A percentile compares a stretch with the other conserved stretches of the same genome.
Evolutionary conservation across 2,329 filamentous ascomycete species (phyloP).

Genomic region (Aspergillus jensenii): DNA sequence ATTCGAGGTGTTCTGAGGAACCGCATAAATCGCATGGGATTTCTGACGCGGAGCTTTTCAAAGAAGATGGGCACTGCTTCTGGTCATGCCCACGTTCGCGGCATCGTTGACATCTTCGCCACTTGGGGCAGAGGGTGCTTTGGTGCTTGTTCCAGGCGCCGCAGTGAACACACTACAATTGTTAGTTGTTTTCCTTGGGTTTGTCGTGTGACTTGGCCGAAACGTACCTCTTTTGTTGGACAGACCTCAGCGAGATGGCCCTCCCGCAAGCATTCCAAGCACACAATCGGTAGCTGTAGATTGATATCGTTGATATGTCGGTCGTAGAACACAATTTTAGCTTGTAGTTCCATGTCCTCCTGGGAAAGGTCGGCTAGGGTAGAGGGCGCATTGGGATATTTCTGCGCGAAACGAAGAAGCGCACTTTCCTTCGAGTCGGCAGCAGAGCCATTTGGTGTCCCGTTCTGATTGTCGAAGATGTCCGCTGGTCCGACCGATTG

Average conservation of each 20-base stretch:
- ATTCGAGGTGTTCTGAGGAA: conserved; percentile 57
- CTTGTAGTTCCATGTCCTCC: conserved; percentile 41
- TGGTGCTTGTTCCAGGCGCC: conserved; percentile 41
- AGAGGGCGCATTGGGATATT: conserved; percentile 34
- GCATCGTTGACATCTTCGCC: conserved; percentile 55
- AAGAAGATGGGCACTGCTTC: conserved; percentile 56
- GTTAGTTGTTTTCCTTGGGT: not conserved
- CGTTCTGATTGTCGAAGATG: conserved; percentile 3
- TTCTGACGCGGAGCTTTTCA: conserved; percentile 54
- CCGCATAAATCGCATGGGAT: conserved; percentile 63
- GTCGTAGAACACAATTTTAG: conserved; percentile 42
- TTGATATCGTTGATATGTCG: conserved; percentile 38
- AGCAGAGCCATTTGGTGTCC: not conserved
- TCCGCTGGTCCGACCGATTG: conserved; percentile 11
- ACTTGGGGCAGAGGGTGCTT: conserved; percentile 40
- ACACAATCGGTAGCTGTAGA: conserved; percentile 42
- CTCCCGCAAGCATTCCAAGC: conserved; percentile 42
- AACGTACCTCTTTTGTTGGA: conserved; percentile 42
- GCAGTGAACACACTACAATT: conserved; percentile 43
- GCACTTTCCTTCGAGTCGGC: conserved; percentile 34
- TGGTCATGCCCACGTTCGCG: conserved; percentile 60
- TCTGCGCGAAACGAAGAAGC: conserved; percentile 32
- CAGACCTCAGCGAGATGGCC: conserved; percentile 47
- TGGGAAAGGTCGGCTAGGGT: conserved; percentile 38
- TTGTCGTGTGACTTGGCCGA: not conserved